Base-by-base conservation (phyloP, 441 rosid genomes). In the Kokia cookei region DNA sequence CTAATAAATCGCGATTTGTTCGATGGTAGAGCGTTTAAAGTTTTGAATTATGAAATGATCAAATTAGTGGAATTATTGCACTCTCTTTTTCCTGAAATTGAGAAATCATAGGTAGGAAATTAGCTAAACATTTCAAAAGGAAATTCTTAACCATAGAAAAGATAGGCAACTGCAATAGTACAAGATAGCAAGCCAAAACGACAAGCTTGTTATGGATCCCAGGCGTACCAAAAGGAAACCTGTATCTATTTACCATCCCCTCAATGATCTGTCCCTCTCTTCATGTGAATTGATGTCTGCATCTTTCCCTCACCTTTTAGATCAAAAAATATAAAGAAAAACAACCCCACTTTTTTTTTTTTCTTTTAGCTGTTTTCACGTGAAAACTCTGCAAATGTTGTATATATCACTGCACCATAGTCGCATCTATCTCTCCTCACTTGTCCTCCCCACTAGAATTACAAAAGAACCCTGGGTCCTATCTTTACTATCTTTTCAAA, bases 231-330 rank as follows among this genome's bases (percentile, higher is more conserved):
- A 27, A 72, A 61, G 55, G 75, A 35, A 61, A 17, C 10, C 58
- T 53, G 58, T 17, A 5, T 53, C 58, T 53, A 54, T 54, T 22
- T 14, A n/a, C 60, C 24, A 55, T 8, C 6, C 42, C 54, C n/a
- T 26, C 55, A 40, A 42, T 43, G 73, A 67, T 29, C 22, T 59
- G 73, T 75, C 65, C 61, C 78, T 75, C 78, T 75, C 73, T 45
- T 57, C 82, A 50, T 65, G 76, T 58, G 78, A 74, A 68, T 10
- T 35, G 13, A 55, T 70, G 65, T 76, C 43, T 73, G 61, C 70
- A 64, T 62, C 63, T 69, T 22, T 29, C 19, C 15, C 45, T 11
- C 53, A n/a, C 63, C 62, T 17, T 15, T 71, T 65, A 71, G 55
- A 71, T 48, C 67, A 55, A 26, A 69, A 69, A n/a, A 2, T 17